Base-by-base conservation (phyloP, 306 rosid species). In the Nissolia schottii region DNA sequence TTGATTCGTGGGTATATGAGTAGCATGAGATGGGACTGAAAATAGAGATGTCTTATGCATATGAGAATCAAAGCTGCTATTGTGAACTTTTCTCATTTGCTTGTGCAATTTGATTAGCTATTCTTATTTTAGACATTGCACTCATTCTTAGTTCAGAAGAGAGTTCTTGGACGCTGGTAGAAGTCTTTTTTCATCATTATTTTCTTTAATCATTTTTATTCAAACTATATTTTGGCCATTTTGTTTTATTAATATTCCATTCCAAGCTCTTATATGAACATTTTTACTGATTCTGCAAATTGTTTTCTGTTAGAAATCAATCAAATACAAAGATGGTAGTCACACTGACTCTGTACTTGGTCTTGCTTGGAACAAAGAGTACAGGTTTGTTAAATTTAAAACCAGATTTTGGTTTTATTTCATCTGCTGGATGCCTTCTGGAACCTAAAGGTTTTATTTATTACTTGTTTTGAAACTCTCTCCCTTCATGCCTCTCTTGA, bases 301-400 rank as follows among this genome's bases (percentile, higher is more conserved):
- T 80, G 43, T 79, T 86, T 20, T 40, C 24, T 67, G 10, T 31
- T 72, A 91, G 98, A 82, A 72, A 77, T 81, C 84, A 60, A 67
- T 72, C 27, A 90, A 85, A 74, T 87, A 87, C 88, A 91, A 86
- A 79, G 89, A 91, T 55, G 91, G 14, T 64, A 94, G 98, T 73
- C 98, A 94, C 88, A 91, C 86, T 15, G 91, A 83, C 77, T 81
- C 98, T 0, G 96, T 94, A 43, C 92, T 94, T 25, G 96, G 96
- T 64, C 98, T 94, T 83, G 96, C 97, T 77, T 91, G 97, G 97
- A 94, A 91, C 87, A 94, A 89, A 85, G 87, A 85, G 77, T 91
- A 77, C 84, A 86, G 89, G 96, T 92, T 68, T 80, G 81, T 82
- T 72, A 2, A 55, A 29, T 58, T 48, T 37, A 11, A 59, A 43